Evolutionary conservation across 1,284 basidiomycete genomes (phyloP), one percentile per base, ranked within the genome.

Genomic region (Singerocomus rubriflavus): DNA sequence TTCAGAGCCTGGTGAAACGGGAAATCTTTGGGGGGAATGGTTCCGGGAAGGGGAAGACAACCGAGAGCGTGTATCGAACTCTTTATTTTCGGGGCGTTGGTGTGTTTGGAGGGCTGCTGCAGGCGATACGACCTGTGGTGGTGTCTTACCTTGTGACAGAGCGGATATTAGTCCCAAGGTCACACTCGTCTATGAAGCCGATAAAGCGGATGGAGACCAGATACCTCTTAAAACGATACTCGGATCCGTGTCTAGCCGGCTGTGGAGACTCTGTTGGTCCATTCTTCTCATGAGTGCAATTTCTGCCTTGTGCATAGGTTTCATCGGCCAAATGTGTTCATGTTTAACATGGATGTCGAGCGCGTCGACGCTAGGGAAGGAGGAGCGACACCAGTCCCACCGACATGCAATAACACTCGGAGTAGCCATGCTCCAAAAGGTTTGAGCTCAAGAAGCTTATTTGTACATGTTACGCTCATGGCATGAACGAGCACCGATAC

Each of bases 331-430:
- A 44, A 79, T 68, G 58, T 83, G 81, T 12, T 76, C 71, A 37
- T 67, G 57, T n/a, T 71, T 59, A 34, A 81, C 71, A 56, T 82
- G 80, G 7, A 64, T 52, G 5, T 65, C 58, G 21, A 80, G 71
- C n/a, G 71, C 71, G 2, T 62, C 52, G n/a, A 67, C 60, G 17
- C 57, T 68, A 7, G 57, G 34, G 51, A 77, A 81, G 2, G 65
- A 68, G 16, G 61, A 60, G 3, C 73, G 65, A 45, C 81, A 82
- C 73, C 75, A 78, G 7, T 68, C 68, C 80, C 80, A 82, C 40
- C 67, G 68, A 62, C 80, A 74, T 3, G 57, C 49, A 31, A 57
- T 7, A 41, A 59, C 10, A 13, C 32, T 33, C 4, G 51, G 33
- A 44, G 52, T 10, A 14, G 49, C 5, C 57, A 62, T 51, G 29